Conservation (phyloP, 176 grass and related monocot genomes). For the Oryza longistaminata region DNA sequence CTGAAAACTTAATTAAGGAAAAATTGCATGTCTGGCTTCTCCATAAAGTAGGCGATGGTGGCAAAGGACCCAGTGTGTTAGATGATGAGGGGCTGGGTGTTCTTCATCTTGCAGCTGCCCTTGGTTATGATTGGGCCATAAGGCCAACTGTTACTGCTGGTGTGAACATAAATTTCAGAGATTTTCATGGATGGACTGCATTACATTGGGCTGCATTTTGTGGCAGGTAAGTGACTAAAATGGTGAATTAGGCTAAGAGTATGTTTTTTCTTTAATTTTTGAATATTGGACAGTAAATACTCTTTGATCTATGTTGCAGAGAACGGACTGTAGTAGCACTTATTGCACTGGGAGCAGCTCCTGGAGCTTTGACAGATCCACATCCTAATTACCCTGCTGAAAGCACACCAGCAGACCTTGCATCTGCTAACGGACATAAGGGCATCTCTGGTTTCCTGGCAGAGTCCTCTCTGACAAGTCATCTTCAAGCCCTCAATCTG, state of each 20-base stretch:
- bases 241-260: not conserved
- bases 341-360: conserved; percentile 65
- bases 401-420: conserved; percentile 74
- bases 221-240: conserved; percentile 59
- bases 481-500: conserved; percentile 63
- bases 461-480: conserved; percentile 84
- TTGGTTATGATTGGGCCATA: conserved; percentile 88
- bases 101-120: conserved; percentile 78
- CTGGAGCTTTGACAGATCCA: conserved; percentile 71
- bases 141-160: conserved; percentile 61
- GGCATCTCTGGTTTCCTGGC: conserved; percentile 86
- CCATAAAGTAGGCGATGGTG: conserved; percentile 69
- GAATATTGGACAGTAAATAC: conserved; percentile 23
- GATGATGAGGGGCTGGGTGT: conserved; percentile 86
- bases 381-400: conserved; percentile 63
- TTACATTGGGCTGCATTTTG: conserved; percentile 91
- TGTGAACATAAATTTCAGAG: conserved; percentile 83
- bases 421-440: conserved; percentile 75
- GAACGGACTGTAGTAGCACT: conserved; percentile 67
- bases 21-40: conserved; percentile 82
- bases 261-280: not conserved
- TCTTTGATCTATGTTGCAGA: conserved; percentile 50
- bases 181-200: conserved; percentile 79
- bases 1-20: conserved; percentile 69
- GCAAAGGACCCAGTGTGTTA: conserved; percentile 64